Evolutionary conservation across 441 rosid genomes (phyloP), one percentile per base, ranked within the genome.

Genomic region (Erysimum cheiri): DNA sequence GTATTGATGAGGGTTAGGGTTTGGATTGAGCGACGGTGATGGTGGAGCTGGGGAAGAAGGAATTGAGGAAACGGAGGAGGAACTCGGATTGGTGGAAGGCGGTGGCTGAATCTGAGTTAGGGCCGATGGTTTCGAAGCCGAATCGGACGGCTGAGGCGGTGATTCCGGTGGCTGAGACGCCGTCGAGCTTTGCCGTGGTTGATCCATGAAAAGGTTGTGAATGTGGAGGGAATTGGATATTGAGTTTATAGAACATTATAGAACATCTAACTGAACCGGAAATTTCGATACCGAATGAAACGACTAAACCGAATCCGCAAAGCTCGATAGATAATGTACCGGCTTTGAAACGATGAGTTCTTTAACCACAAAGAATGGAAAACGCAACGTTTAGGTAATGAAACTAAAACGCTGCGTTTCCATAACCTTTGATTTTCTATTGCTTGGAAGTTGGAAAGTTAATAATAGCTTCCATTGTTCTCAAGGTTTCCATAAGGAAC

Each of bases 1-100:
- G 76, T 77, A 49, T 43, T 77, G 82, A 53, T 77, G 60, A 4
- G 80, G 73, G 39, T 71, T 77, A 69, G 85, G 74, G 67, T 77
- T 69, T 15, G 75, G 76, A 53, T 55, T 69, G n/a, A 70, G 75
- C 17, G 81, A 41, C 14, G 84, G 57, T 11, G 81, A 40, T 9
- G 64, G 64, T 37, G 77, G 46, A 52, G 60, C 32, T 15, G 65
- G 69, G 17, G 78, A 64, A 2, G 67, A 31, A 52, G 73, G 28
- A 7, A 63, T 56, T 14, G 72, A 73, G 31, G 55, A 29, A 37
- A 40, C 55, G 64, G 63, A 50, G 41, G 74, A 35, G 60, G 80
- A 8, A 56, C 28, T 63, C 22, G 75, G 55, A 39, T 54, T 73
- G 1, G 70, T 41, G 46, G 77, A 11, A 9, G 63, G 80, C 2